Base-by-base conservation (phyloP, 768 basidiomycete species). In the Floccularia luteovirens region DNA sequence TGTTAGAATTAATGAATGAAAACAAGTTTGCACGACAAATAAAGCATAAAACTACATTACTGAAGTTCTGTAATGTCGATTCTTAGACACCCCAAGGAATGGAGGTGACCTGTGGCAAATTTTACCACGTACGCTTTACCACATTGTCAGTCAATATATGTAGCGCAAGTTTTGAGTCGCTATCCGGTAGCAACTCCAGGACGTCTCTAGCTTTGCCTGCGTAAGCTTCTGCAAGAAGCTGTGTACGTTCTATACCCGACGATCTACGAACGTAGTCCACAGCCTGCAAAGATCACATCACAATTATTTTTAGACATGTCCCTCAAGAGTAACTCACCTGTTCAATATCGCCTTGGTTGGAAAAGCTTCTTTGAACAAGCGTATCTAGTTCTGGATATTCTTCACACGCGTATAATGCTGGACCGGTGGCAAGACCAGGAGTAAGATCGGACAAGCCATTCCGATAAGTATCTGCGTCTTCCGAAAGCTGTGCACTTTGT, bases 331-430 rank as follows among this genome's bases (percentile, higher is more conserved):
- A 17, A 50, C 80, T 52, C 59, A 90, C 90, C 48, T 69, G 60
- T 45, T 92, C 82, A 32, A 87, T 78, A 52, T 98, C 93, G 17
- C 90, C 91, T 22, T 76, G 70, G 8, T 70, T 60, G 17, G 72
- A 63, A 60, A 94, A 91, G 61, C 83, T 79, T 30, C 93, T 78
- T 34, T 70, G 69, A 44, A 98, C 89, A 43, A 96, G 62, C 2
- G 79, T 75, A 19, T 78, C 76, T 54, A 97, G 60, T 48, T 79
- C 76, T 2, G 85, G 76, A 55, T 86, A 72, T 54, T 91, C 80
- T 58, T 92, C 88, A 59, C 82, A 84, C 14, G 93, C 91, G 53
- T 83, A 94, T 24, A 96, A 60, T 1, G 79, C 77, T 0, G 92
- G 92, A 2, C 81, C 92, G 0, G 88, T 90, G 4, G 87, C 82